Percentiles rank a stretch among this genome's conserved stretches.
These are phyloP conservation scores for Bipolaris bicolor DNA, from an alignment of 2,329 filamentous ascomycete genomes.

Conservation along the genomic window DNA sequence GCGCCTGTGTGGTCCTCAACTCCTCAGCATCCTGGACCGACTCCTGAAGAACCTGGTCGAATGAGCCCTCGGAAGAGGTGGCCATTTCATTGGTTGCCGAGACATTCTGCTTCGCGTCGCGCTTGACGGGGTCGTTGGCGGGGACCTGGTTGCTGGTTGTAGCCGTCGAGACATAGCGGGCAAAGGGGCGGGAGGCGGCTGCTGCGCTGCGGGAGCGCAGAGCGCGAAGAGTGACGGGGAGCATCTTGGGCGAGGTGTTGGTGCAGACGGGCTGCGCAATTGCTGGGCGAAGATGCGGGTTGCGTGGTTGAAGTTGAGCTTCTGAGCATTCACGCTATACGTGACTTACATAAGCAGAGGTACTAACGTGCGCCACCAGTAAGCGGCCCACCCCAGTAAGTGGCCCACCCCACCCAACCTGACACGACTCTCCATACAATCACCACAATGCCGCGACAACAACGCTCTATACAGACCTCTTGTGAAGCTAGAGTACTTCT, in stretches of 20 bases:
- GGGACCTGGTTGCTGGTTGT: conserved; percentile 65
- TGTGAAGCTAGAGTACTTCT: no score
- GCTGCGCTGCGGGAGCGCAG: conserved; percentile 36
- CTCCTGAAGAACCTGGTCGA: conserved; percentile 63
- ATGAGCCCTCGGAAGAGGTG: conserved; percentile 56
- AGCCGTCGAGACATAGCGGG: conserved; percentile 30
- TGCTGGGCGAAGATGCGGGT: conserved; percentile 10
- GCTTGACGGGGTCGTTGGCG: conserved; percentile 67
- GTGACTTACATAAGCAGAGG: conserved; percentile 15
- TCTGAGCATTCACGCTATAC: conserved; percentile 19
- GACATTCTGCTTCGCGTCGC: conserved; percentile 58
- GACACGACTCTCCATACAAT: no score
- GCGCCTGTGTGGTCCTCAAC: conserved; percentile 73
- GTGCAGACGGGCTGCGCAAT: conserved; percentile 29
- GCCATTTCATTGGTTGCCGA: conserved; percentile 67
- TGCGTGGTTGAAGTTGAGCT: conserved; percentile 22
- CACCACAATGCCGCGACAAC: no score
- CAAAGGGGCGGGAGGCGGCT: conserved; percentile 31
- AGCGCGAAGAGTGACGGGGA: conserved; percentile 35
- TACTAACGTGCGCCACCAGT: no score
- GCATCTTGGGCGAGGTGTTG: conserved; percentile 28
- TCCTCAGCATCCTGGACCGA: conserved; percentile 60
- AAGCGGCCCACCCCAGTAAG: no score
- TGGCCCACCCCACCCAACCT: no score
- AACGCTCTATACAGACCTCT: no score